phyloP scores from a whole-genome alignment of 2,329 filamentous ascomycete genomes.

The Trichophyton schoenleinii region DNA sequence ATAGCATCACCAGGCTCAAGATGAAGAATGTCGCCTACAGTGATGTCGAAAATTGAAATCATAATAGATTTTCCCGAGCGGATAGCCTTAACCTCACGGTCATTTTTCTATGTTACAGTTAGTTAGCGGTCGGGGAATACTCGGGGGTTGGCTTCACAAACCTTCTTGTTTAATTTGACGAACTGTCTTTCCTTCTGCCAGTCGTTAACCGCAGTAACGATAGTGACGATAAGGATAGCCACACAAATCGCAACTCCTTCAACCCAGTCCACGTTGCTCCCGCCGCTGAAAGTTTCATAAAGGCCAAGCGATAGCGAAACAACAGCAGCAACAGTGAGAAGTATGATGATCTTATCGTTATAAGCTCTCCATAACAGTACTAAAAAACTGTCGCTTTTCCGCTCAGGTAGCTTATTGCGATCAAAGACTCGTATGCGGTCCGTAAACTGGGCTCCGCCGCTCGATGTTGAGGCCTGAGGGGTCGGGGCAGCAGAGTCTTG shows the following conservation, averaged over 20 bases:
- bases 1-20: slow-evolving; percentile 58
- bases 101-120: slow-evolving; percentile 41
- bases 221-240: slow-evolving; percentile 51
- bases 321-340: slow-evolving; percentile 55
- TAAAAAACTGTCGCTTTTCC: slow-evolving; percentile 50
- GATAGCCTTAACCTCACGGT: slow-evolving; percentile 53
- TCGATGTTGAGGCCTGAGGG: background rate
- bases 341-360: slow-evolving; percentile 60
- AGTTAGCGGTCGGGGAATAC: slow-evolving; percentile 4
- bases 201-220: slow-evolving; percentile 52
- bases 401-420: slow-evolving; percentile 50
- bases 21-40: slow-evolving; percentile 58
- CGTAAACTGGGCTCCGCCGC: slow-evolving; percentile 28
- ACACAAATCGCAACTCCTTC: slow-evolving; percentile 56
- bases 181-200: slow-evolving; percentile 58
- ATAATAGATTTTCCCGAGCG: slow-evolving; percentile 53
- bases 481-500: slow-evolving; percentile 6
- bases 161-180: slow-evolving; percentile 45
- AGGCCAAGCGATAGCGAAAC: slow-evolving; percentile 58
- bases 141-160: slow-evolving; percentile 14
- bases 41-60: slow-evolving; percentile 53
- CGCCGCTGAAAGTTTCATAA: slow-evolving; percentile 49
- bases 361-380: slow-evolving; percentile 55
- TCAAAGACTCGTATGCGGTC: slow-evolving; percentile 51
- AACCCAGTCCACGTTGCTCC: slow-evolving; percentile 48